Conservation (phyloP, 306 rosid genomes). For the Cicer pinnatifidum region DNA sequence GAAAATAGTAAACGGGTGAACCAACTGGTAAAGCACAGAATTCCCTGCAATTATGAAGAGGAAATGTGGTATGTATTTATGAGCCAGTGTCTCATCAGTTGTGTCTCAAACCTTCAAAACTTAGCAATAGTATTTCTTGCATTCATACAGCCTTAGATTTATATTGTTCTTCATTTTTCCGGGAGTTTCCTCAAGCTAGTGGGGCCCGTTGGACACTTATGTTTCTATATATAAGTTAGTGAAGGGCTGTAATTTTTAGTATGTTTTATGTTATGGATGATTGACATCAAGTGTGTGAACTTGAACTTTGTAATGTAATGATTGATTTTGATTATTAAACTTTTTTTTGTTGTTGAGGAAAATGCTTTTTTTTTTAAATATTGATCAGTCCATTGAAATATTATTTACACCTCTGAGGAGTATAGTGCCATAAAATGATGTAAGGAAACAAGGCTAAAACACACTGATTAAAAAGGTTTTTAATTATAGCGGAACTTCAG, state of each 20-base stretch:
- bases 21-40: conserved; percentile 18
- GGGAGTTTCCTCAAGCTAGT: not conserved
- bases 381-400: not conserved
- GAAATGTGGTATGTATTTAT: conserved; percentile 9
- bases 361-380: no score
- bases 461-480: not conserved
- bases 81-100: conserved; percentile 36
- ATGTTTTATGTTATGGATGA: conserved; percentile 23
- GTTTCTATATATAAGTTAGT: not conserved
- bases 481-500: not conserved
- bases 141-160: not conserved
- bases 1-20: conserved; percentile 14
- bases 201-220: not conserved
- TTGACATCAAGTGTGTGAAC: not conserved
- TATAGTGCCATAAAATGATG: not conserved
- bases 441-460: not conserved
- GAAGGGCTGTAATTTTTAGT: conserved; percentile 24
- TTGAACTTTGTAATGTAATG: conserved; percentile 7
- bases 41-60: conserved; percentile 14
- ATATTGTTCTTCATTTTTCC: not conserved
- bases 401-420: not conserved
- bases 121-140: conserved; percentile 26
- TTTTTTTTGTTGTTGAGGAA: not conserved
- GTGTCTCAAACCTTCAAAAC: not conserved
- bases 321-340: not conserved